These are phyloP conservation scores for Tardiomyces depauwii DNA, from an alignment of 1,139 yeast genomes.

Conservation along the genomic window DNA sequence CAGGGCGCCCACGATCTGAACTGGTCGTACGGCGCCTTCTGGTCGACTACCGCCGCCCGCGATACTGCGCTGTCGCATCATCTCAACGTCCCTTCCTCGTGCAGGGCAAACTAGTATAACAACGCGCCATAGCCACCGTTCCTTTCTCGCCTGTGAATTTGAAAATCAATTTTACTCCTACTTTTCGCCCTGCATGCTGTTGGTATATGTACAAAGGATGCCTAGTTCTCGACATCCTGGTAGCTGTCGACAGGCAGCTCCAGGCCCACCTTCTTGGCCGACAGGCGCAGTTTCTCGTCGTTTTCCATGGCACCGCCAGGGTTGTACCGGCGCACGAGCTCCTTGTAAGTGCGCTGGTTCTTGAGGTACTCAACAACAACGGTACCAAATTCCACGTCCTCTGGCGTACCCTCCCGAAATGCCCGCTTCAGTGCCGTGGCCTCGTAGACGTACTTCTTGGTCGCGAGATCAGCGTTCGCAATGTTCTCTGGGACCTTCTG, in stretches of 20 bases:
- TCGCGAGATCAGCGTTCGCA: neutral
- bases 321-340: constrained; percentile 73
- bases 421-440: constrained; percentile 11
- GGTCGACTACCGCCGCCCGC: constrained; percentile 38
- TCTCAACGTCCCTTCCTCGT: neutral
- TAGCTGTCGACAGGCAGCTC: constrained; percentile 1
- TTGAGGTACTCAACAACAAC: constrained; percentile 47
- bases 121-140: too few species aligned
- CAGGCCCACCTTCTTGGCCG: constrained; percentile 82
- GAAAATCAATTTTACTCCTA: too few species aligned
- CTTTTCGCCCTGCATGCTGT: neutral
- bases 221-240: neutral
- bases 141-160: too few species aligned
- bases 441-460: constrained; percentile 9
- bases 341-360: constrained; percentile 69
- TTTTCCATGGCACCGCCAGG: constrained; percentile 74
- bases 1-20: constrained; percentile 82
- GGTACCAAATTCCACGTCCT: constrained; percentile 23
- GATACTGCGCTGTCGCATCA: neutral
- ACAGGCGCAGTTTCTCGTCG: constrained; percentile 61
- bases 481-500: neutral
- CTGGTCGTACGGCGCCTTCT: constrained; percentile 82
- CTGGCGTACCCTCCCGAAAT: constrained; percentile 4
- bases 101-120: neutral
- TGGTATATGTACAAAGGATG: neutral